Evolutionary conservation across 208 protist genomes (phyloP).

Genomic region (Leishmania tarentolae): DNA sequence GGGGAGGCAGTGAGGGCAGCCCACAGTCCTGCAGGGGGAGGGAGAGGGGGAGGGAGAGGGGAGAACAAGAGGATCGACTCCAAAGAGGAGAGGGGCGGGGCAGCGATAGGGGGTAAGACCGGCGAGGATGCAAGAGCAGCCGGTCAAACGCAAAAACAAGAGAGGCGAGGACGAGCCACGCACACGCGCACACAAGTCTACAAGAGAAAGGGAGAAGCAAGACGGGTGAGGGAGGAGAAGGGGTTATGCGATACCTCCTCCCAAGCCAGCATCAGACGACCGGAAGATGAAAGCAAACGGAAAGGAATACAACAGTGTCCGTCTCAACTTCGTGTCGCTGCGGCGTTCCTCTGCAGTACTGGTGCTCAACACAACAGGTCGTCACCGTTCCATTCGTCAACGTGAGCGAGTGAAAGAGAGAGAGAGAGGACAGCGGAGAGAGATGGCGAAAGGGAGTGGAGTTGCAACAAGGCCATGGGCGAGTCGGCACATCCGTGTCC

Average conservation of each 20-base stretch:
- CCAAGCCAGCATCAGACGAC: background rate
- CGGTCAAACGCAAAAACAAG: background rate
- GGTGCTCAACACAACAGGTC: background rate
- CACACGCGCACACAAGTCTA: background rate
- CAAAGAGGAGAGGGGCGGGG: background rate
- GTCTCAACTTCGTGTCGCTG: background rate
- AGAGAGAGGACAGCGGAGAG: background rate
- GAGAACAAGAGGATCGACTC: background rate
- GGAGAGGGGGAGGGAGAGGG: background rate
- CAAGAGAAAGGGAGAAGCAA: background rate
- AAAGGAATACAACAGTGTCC: background rate
- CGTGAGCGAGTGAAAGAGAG: no score
- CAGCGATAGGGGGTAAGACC: background rate
- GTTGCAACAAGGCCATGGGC: background rate
- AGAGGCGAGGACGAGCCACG: background rate
- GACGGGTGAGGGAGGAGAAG: background rate
- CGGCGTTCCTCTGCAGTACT: no score
- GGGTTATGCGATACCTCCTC: background rate
- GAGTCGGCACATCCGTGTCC: background rate
- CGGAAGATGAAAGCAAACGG: background rate
- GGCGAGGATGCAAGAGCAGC: background rate
- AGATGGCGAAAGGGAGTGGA: background rate
- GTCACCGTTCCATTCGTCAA: background rate
- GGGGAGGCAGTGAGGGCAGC: background rate
- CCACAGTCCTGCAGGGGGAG: background rate